Percentiles rank a stretch among this genome's conserved stretches.
phyloP scores from a whole-genome alignment of 176 grass and related monocot genomes.

The Carex cristatella region DNA sequence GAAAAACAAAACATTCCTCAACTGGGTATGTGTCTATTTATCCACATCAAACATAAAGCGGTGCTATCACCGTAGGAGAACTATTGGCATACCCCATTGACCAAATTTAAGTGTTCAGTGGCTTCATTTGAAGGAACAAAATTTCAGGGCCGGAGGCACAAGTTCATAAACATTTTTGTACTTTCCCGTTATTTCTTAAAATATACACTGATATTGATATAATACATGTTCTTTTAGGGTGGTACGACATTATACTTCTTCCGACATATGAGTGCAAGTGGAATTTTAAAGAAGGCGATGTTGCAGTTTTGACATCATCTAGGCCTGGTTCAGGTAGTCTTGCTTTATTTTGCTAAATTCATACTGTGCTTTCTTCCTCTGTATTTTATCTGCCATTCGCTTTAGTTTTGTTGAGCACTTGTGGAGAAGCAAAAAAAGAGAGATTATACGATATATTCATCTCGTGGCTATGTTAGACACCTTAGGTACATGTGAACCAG shows the following conservation, averaged over 20 bases:
- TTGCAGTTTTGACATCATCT: conserved; percentile 71
- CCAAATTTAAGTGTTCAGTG: conserved; percentile 2
- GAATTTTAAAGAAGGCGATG: conserved; percentile 99
- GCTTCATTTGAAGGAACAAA: not conserved
- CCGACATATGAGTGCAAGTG: conserved; percentile 81
- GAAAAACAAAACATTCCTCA: not conserved
- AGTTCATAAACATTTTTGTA: not conserved
- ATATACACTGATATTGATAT: conserved; percentile 16
- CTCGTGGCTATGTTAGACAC: not conserved
- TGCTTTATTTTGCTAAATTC: conserved; percentile 11
- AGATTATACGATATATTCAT: not conserved
- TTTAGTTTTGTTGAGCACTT: not conserved
- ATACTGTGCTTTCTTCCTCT: not conserved
- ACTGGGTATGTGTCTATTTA: not conserved
- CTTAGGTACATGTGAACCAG: not conserved
- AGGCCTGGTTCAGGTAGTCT: conserved; percentile 71
- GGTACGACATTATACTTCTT: conserved; percentile 86
- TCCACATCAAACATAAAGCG: not conserved
- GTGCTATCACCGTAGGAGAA: not conserved
- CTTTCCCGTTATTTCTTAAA: not conserved
- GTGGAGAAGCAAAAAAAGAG: not conserved
- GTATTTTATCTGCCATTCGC: not conserved
- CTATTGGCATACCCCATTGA: not conserved
- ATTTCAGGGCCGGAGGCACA: not conserved
- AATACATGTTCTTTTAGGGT: conserved; percentile 49